Base-by-base conservation (phyloP, 1,139 yeast species). In the Saccharomyces pastorianus region DNA sequence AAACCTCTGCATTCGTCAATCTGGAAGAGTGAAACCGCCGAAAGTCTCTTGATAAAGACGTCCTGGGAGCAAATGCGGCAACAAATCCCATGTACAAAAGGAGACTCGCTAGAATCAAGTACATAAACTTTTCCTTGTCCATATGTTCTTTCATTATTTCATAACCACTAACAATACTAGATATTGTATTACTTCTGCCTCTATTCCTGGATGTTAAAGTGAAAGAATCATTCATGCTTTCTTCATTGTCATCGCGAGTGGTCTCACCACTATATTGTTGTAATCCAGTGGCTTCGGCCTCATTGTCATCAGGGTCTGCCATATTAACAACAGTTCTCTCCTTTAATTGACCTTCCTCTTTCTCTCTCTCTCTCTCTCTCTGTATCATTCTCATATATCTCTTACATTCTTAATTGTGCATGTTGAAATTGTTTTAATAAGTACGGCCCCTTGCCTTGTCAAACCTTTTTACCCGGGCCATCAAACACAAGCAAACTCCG, bases 21-120 rank as follows among this genome's bases (percentile, higher is more conserved):
- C 73, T 78, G 28, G 84, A 77, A 25, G 84, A 82, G 69, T 89
- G 89, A 63, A 88, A 71, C 53, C 96, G 72, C 62, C 93, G 78
- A 67, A 88, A 82, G 69, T 91, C 98, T 59, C 97, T 76, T 53
- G 87, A 82, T 23, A 89, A 73, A 1, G 96, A 88, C 0, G 98
- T 89, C 56, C 97, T 72, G 1, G 97, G 97, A 29, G 90, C 74
- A 66, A 91, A 91, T 1, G 88, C 82, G 51, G 89, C 73, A 54
- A 86, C 81, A 62, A 86, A 81, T 4, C 82, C 74, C 13, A 82
- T 28, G 56, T 69, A 69, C 4, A 68, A 54, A 11, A 60, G 50
- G 6, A 66, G 17, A 51, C 69, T 61, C 1, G 63, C 61, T 9
- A 65, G 44, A 13, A 65, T 28, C n/a, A 71, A 49, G 80, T 72